phyloP scores from a whole-genome alignment of 305 asterid species.

The Fraxinus floribunda region DNA sequence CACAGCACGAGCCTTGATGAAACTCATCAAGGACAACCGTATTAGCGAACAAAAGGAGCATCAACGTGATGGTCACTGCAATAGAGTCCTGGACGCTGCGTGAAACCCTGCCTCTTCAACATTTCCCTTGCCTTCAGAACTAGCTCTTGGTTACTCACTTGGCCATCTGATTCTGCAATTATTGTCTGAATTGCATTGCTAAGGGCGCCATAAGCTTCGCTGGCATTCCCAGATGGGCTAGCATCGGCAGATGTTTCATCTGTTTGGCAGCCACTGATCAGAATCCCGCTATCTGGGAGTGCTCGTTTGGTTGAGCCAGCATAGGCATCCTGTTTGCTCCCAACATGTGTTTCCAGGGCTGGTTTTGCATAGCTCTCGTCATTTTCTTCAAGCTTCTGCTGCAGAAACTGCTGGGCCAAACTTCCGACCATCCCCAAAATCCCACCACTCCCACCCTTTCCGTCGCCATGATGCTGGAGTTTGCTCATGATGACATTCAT shows the following conservation, averaged over 20 bases:
- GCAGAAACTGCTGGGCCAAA: slow-evolving; percentile 74
- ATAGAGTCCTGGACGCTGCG: slow-evolving; percentile 85
- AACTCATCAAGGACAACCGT: neutral
- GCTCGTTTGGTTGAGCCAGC: slow-evolving; percentile 66
- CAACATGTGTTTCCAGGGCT: slow-evolving; percentile 65
- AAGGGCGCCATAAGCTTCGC: slow-evolving; percentile 77
- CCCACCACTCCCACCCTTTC: slow-evolving; percentile 47
- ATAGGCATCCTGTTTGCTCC: slow-evolving; percentile 65
- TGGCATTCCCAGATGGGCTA: slow-evolving; percentile 58
- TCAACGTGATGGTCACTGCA: slow-evolving; percentile 74
- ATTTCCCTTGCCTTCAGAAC: slow-evolving; percentile 67
- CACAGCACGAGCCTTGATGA: neutral
- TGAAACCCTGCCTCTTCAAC: slow-evolving; percentile 77
- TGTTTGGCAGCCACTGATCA: slow-evolving; percentile 88
- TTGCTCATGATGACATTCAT: slow-evolving; percentile 79
- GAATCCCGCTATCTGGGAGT: slow-evolving; percentile 68
- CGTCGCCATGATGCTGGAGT: slow-evolving; percentile 44
- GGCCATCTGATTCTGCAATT: slow-evolving; percentile 63
- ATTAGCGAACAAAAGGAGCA: slow-evolving; percentile 75
- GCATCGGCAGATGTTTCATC: slow-evolving; percentile 92
- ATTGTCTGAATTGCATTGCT: slow-evolving; percentile 89
- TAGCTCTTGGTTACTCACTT: slow-evolving; percentile 60
- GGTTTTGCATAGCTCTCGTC: slow-evolving; percentile 69
- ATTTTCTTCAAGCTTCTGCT: slow-evolving; percentile 77
- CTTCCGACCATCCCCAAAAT: slow-evolving; percentile 76